Conservation (phyloP, 176 grass and related monocot species). For the Phoenix dactylifera region DNA sequence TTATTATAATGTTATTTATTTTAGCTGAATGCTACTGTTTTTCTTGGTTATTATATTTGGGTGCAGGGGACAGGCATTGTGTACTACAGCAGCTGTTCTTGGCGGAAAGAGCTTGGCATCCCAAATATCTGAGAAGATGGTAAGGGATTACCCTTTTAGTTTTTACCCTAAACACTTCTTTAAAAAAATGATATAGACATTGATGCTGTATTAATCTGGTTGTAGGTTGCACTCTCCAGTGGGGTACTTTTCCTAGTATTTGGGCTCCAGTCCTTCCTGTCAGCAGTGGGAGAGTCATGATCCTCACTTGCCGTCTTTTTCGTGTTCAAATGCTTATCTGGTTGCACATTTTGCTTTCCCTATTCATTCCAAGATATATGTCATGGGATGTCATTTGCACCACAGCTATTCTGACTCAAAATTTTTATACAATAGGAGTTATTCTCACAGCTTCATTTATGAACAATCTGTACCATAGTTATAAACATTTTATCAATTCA, state of each 20-base stretch:
- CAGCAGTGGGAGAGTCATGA: conserved; percentile 5
- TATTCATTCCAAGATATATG: too few species aligned
- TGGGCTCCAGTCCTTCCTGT: conserved; percentile 8
- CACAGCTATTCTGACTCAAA: too few species aligned
- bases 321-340: too few species aligned
- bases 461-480: too few species aligned
- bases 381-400: too few species aligned
- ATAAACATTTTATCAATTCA: too few species aligned
- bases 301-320: background rate
- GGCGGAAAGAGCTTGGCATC: conserved; percentile 94
- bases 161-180: background rate
- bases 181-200: background rate
- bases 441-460: too few species aligned
- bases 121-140: conserved; percentile 98
- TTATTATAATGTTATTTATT: too few species aligned
- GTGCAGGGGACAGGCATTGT: conserved; percentile 78
- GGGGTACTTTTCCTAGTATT: conserved; percentile 19
- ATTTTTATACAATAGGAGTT: too few species aligned
- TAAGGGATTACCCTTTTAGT: conserved; percentile 9
- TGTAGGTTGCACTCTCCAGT: conserved; percentile 15
- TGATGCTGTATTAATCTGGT: background rate
- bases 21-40: too few species aligned
- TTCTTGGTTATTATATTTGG: background rate
- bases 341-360: too few species aligned
- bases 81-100: conserved; percentile 87